phyloP scores from a whole-genome alignment of 2,329 filamentous ascomycete species.

The Colletotrichum sidae region DNA sequence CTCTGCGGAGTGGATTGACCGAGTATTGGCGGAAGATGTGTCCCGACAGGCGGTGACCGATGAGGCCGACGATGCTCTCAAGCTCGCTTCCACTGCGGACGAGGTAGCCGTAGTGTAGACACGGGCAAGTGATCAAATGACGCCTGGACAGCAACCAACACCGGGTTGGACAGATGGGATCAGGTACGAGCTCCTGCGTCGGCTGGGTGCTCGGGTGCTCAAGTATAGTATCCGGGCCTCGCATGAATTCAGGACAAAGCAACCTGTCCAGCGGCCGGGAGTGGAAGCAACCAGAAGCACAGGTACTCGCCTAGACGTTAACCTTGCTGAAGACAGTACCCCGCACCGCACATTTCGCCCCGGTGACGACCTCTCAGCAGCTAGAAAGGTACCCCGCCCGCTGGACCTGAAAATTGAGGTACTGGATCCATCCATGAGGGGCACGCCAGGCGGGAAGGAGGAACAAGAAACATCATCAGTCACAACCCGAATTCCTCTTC shows the following conservation, averaged over 20 bases:
- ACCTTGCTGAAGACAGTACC: slow-evolving; percentile 31
- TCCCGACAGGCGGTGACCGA: not conserved
- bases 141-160: not conserved
- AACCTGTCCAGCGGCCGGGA: slow-evolving; percentile 16
- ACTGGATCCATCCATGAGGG: slow-evolving; percentile 21
- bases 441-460: slow-evolving; percentile 33
- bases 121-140: too few species aligned
- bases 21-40: not conserved
- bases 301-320: slow-evolving; percentile 31
- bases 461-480: slow-evolving; percentile 37
- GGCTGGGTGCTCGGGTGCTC: not conserved
- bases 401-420: slow-evolving; percentile 35
- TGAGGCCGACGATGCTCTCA: slow-evolving; percentile 1
- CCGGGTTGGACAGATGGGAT: slow-evolving; percentile 14
- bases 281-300: slow-evolving; percentile 35
- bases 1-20: slow-evolving; percentile 9
- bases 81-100: not conserved
- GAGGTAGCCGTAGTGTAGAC: too few species aligned
- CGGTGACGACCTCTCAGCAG: slow-evolving; percentile 28
- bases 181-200: slow-evolving; percentile 5
- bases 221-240: not conserved
- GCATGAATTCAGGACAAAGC: slow-evolving; percentile 32
- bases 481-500: slow-evolving; percentile 28
- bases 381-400: slow-evolving; percentile 33
- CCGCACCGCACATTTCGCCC: slow-evolving; percentile 28